These are phyloP conservation scores for Monilinia laxa DNA, from an alignment of 2,329 filamentous ascomycete genomes.

Conservation along the genomic window DNA sequence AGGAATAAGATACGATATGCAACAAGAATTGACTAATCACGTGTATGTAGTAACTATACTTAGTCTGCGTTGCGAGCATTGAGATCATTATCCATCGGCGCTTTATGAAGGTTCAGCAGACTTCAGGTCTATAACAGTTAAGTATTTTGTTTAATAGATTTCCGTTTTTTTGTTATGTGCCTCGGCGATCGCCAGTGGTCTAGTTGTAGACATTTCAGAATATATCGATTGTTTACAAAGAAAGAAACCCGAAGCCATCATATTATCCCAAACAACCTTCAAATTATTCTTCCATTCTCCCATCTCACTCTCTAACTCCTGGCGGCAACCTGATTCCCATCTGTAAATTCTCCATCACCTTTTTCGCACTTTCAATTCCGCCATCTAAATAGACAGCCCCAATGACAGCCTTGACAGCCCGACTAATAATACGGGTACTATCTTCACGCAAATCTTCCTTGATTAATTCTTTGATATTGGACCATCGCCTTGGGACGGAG, in stretches of 20 bases:
- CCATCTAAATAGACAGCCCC: constrained; percentile 35
- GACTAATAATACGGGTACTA: constrained; percentile 23
- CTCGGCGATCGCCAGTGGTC: not conserved
- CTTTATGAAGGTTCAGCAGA: not conserved
- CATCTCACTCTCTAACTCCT: not conserved
- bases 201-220: not conserved
- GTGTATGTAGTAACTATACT: no score
- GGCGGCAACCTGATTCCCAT: constrained; percentile 10
- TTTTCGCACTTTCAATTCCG: constrained; percentile 27
- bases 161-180: not conserved
- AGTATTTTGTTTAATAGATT: not conserved
- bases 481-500: not conserved
- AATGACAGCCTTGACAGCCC: constrained; percentile 32
- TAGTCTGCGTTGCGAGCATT: not conserved
- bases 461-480: constrained; percentile 12
- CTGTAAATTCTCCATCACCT: constrained; percentile 27
- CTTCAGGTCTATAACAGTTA: not conserved
- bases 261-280: not conserved
- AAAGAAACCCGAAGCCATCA: not conserved
- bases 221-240: not conserved
- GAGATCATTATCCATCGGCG: not conserved
- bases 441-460: constrained; percentile 30
- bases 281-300: not conserved
- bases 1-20: no score
- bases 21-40: no score